Conservation (phyloP, 495 filamentous ascomycete genomes). For the Hapsidospora chrysogenum region DNA sequence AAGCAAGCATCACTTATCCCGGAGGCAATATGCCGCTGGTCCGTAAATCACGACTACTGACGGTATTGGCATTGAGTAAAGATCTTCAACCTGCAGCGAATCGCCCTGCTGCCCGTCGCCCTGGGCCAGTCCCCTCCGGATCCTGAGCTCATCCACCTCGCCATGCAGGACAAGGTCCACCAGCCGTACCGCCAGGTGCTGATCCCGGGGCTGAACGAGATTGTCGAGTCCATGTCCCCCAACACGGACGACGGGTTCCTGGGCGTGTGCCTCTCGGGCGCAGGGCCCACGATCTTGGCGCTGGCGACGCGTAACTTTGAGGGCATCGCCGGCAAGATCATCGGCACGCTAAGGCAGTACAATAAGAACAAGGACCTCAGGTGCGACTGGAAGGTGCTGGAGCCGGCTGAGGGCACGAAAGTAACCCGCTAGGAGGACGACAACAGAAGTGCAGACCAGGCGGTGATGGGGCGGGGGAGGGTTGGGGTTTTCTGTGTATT, state of each 20-base stretch:
- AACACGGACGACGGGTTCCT: slow-evolving; percentile 70
- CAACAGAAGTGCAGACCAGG: too few species aligned
- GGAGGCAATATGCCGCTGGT: too few species aligned
- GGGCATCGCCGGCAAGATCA: slow-evolving; percentile 61
- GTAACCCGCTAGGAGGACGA: slow-evolving; percentile 34
- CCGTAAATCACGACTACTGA: background rate
- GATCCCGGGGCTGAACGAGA: slow-evolving; percentile 81
- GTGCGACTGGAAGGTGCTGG: slow-evolving; percentile 74
- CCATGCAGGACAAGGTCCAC: slow-evolving; percentile 96
- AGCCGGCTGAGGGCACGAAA: slow-evolving; percentile 72
- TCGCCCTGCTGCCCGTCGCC: slow-evolving; percentile 72
- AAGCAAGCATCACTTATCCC: too few species aligned
- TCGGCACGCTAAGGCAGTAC: slow-evolving; percentile 39
- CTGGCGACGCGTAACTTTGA: slow-evolving; percentile 79
- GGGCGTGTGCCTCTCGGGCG: slow-evolving; percentile 84
- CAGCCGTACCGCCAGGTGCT: slow-evolving; percentile 82
- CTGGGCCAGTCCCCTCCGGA: slow-evolving; percentile 81
- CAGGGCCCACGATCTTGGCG: slow-evolving; percentile 86
- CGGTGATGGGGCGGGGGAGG: background rate
- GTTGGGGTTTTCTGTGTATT: too few species aligned
- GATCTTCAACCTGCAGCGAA: slow-evolving; percentile 88
- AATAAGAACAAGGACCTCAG: slow-evolving; percentile 42
- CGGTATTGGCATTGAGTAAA: slow-evolving; percentile 11
- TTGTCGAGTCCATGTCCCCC: slow-evolving; percentile 73
- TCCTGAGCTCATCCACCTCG: slow-evolving; percentile 79